A percentile compares a stretch with the other conserved stretches of the same genome.
phyloP scores from a whole-genome alignment of 257 asterid species.

The Nemophila menziesii region DNA sequence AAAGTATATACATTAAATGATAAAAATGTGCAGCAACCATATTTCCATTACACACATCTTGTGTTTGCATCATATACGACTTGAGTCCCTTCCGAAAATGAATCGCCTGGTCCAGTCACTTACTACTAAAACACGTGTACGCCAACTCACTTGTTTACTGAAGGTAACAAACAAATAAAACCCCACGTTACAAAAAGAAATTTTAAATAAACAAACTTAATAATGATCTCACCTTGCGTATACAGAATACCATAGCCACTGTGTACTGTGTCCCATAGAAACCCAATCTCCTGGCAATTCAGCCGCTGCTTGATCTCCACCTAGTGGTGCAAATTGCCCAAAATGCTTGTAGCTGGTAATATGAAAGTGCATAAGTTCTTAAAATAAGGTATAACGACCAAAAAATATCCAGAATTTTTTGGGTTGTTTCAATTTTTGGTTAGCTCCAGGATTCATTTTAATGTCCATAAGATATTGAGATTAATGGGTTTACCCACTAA shows the following conservation, averaged over 20 bases:
- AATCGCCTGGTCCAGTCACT: conserved; percentile 80
- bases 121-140: conserved; percentile 64
- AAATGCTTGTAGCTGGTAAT: conserved; percentile 61
- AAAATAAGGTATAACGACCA: not conserved
- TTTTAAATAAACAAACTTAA: not conserved
- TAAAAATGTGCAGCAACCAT: not conserved
- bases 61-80: conserved; percentile 47
- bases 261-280: conserved; percentile 83
- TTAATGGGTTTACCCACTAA: no score
- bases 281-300: conserved; percentile 99
- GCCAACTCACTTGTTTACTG: conserved; percentile 99
- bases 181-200: not conserved
- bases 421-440: no score
- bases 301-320: conserved; percentile 99
- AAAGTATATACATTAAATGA: not conserved
- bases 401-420: not conserved
- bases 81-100: conserved; percentile 91
- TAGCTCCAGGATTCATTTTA: no score
- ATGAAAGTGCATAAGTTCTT: not conserved
- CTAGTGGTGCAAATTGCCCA: conserved; percentile 94
- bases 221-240: conserved; percentile 63
- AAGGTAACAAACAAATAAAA: conserved; percentile 3
- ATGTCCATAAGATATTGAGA: no score
- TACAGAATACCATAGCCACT: conserved; percentile 97
- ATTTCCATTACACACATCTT: not conserved